phyloP scores from a whole-genome alignment of 1,284 basidiomycete species.

The Sparassis latifolia region DNA sequence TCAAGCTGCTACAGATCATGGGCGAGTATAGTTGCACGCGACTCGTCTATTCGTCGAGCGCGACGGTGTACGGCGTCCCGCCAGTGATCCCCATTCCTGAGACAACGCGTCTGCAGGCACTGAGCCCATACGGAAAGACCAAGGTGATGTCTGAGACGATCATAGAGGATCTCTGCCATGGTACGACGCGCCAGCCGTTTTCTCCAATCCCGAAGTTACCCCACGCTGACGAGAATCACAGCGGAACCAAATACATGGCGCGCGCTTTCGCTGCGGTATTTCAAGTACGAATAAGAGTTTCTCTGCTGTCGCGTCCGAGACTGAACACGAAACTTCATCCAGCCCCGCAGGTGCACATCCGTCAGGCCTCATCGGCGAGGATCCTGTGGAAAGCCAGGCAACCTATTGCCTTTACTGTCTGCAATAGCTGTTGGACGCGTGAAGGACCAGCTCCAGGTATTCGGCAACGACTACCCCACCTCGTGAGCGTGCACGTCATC shows the following conservation, averaged over 20 bases:
- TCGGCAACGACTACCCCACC: slow-evolving; percentile 98
- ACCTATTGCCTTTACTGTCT: slow-evolving; percentile 89
- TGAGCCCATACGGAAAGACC: slow-evolving; percentile 93
- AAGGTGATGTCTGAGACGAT: slow-evolving; percentile 94
- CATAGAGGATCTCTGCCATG: slow-evolving; percentile 83
- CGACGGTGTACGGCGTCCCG: slow-evolving; percentile 97
- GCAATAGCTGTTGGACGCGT: slow-evolving; percentile 95
- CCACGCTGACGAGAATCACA: slow-evolving; percentile 19
- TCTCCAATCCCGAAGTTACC: not conserved
- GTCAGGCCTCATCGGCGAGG: slow-evolving; percentile 93
- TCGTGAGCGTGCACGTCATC: slow-evolving; percentile 41
- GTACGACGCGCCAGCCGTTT: slow-evolving; percentile 31
- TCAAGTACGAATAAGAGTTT: slow-evolving; percentile 66
- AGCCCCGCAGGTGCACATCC: slow-evolving; percentile 97
- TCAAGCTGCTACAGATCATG: slow-evolving; percentile 84
- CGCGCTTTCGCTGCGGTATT: slow-evolving; percentile 87
- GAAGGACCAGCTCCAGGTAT: slow-evolving; percentile 81
- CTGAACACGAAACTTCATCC: not conserved
- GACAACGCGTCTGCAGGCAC: slow-evolving; percentile 80
- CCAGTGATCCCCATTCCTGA: slow-evolving; percentile 93
- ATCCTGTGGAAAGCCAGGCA: slow-evolving; percentile 90
- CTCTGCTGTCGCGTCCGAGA: not conserved
- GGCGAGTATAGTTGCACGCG: slow-evolving; percentile 75
- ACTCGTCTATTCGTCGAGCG: slow-evolving; percentile 96
- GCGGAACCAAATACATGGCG: slow-evolving; percentile 72